Evolutionary conservation across 805 yeast genomes (phyloP), one percentile per base, ranked within the genome.

Genomic region (Nakazawaea laoshanensis): DNA sequence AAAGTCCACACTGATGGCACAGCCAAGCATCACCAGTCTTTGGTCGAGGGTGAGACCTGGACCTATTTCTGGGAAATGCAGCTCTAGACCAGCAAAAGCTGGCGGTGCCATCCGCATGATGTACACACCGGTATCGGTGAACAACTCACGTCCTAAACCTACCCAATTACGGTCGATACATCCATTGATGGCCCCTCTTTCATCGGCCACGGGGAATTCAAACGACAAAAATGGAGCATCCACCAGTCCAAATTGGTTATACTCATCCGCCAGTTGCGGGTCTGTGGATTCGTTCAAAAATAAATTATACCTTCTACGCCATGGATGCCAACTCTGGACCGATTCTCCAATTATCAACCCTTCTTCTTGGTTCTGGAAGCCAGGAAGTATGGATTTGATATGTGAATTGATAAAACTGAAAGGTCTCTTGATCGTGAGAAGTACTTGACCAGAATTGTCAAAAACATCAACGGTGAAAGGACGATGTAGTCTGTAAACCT

Each of bases 111-210:
- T 81, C 38, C 95, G 59, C 19, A 89, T 58, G 19, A 88, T 74
- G 53, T 92, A 89, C 2, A 86, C 88, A 41, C 97, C 97, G 0
- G 96, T 83, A 55, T 92, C 97, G 0, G 97, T 88, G 49, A 89
- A 80, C 47, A 88, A 57, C 51, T 92, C 98, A 47, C 96, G 69
- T 3, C 94, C 95, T 26, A 92, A 59, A 0, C 98, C 98, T 5
- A 83, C 94, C 92, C 95, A 92, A 54, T 87, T 87, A 46, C 97
- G 69, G 53, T 86, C 92, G 2, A 92, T 89, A 2, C 82, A 65
- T 0, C 81, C 95, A 35, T 81, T 58, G 1, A 82, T 70, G 11
- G 65, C 58, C 0, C 77, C 78, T 1, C 60, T 33, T 24, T 65
- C 76, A 50, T 86, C 74, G 22, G 45, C 48, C 3, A 86, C 81